Percentiles rank a stretch among this genome's conserved stretches.
Evolutionary conservation across 305 asterid genomes (phyloP).

Genomic region (Solanum hybrid): DNA sequence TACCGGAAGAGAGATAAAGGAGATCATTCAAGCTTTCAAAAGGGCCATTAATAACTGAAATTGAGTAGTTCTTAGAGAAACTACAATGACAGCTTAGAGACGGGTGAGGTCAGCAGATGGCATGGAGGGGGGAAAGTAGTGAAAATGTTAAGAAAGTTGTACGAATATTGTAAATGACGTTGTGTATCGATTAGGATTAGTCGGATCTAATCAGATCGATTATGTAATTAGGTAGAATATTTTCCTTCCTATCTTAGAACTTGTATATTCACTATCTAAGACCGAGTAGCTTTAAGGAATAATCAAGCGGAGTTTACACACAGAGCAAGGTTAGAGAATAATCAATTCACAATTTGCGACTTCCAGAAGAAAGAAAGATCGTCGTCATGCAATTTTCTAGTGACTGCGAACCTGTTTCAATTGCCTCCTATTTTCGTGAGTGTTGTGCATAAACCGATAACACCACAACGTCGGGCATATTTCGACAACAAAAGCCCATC

Average conservation of each 20-base stretch:
- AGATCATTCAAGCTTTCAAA: not conserved
- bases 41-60: not conserved
- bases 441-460: not conserved
- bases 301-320: not conserved
- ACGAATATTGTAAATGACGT: not conserved
- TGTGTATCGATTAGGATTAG: not conserved
- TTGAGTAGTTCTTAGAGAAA: not conserved
- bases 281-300: not conserved
- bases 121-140: not conserved
- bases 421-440: not conserved
- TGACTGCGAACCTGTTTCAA: not conserved
- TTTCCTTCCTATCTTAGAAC: not conserved
- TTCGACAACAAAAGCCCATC: not conserved
- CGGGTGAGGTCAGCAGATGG: not conserved
- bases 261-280: not conserved
- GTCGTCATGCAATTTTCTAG: not conserved
- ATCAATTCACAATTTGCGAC: not conserved
- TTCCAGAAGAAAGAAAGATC: not conserved
- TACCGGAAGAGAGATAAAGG: not conserved
- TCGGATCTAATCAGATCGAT: not conserved
- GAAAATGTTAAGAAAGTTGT: not conserved
- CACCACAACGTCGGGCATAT: not conserved
- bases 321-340: not conserved
- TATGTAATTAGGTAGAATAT: not conserved
- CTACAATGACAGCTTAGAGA: not conserved